Conservation (phyloP, 83 land plant species). For the Picea abies region DNA sequence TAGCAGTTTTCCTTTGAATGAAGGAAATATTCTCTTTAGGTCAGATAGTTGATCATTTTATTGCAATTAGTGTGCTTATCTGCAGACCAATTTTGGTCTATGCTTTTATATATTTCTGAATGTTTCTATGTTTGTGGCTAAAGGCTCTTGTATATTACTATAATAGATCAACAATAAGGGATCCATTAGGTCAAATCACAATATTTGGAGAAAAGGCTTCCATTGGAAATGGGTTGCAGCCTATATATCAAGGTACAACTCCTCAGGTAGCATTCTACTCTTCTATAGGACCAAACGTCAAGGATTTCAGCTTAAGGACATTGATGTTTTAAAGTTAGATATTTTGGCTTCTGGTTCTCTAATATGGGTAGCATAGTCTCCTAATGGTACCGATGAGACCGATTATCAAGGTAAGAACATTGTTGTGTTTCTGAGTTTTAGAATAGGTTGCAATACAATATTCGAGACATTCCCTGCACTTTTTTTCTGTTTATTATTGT, state of each 20-base stretch:
- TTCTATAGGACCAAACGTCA: slow-evolving; percentile 90
- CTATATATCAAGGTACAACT: slow-evolving; percentile 60
- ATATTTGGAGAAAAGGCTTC: slow-evolving; percentile 56
- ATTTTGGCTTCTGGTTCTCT: slow-evolving; percentile 91
- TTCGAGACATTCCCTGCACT: too few relatives aligned
- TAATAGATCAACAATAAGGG: slow-evolving; percentile 63
- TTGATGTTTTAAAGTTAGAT: slow-evolving; percentile 91
- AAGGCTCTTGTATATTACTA: slow-evolving; percentile 85
- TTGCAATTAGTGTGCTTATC: neutral
- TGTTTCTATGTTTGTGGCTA: neutral
- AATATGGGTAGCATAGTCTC: slow-evolving; percentile 93
- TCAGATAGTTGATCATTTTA: neutral
- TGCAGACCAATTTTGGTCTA: too few relatives aligned
- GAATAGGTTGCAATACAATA: neutral
- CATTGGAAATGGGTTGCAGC: slow-evolving; percentile 76
- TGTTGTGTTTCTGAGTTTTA: too few relatives aligned
- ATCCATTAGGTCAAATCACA: slow-evolving; percentile 64
- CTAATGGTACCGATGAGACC: slow-evolving; percentile 88
- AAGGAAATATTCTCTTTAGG: neutral
- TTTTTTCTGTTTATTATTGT: neutral
- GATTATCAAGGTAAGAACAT: slow-evolving; percentile 66
- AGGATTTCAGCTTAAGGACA: slow-evolving; percentile 80
- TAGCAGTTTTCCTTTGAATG: neutral
- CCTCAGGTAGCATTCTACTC: slow-evolving; percentile 94
- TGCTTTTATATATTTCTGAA: neutral